Base-by-base conservation (phyloP, 2,329 filamentous ascomycete genomes). In the Stachybotrys chlorohalonatus region DNA sequence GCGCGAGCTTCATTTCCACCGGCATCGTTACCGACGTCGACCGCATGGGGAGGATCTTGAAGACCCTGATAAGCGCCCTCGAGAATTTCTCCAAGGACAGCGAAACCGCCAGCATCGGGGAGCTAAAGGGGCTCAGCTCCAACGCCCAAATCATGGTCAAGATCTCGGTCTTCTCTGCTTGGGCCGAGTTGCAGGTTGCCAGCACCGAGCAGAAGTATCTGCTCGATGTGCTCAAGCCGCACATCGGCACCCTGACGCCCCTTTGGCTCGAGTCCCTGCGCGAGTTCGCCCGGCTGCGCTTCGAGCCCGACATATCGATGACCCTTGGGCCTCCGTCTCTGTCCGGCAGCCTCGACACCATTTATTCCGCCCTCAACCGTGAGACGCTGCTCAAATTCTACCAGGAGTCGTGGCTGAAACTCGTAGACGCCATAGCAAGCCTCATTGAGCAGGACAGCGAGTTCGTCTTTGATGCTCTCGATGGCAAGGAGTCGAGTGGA, bases 81-180 rank as follows among this genome's bases (percentile, higher is more conserved):
- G 93, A 97, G 64, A 96, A 93, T 70, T 96, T 97, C 65, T 90
- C 90, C 2, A 84, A 81, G 49, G 89, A 95, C 58, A 78, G 82
- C 1, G 89, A 95, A 63, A 87, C 86, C 48, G 90, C 89, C 1
- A 84, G 90, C 24, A 97, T 99, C 66, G 94, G 94, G 15, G 95
- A 99, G 61, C 78, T 99, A 6, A 90, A 90, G 70, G 90, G 90
- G 0, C 82, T 99, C 16, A 96, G 92, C 66, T 91, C 93, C 2
- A 99, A 99, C 68, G 93, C 94, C 0, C 89, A 95, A 66, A 90
- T 96, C 51, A 99, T 99, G 94, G 90, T 99, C 54, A 96, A 95
- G 70, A 94, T 97, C 83, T 87, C 94, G 0, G 87, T 99, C 2
- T 95, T 96, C 69, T 94, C 93, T 1, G 94, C 93, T 1, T 99